phyloP scores from a whole-genome alignment of 2,329 filamentous ascomycete species.

The Albophoma yamanashiensis region DNA sequence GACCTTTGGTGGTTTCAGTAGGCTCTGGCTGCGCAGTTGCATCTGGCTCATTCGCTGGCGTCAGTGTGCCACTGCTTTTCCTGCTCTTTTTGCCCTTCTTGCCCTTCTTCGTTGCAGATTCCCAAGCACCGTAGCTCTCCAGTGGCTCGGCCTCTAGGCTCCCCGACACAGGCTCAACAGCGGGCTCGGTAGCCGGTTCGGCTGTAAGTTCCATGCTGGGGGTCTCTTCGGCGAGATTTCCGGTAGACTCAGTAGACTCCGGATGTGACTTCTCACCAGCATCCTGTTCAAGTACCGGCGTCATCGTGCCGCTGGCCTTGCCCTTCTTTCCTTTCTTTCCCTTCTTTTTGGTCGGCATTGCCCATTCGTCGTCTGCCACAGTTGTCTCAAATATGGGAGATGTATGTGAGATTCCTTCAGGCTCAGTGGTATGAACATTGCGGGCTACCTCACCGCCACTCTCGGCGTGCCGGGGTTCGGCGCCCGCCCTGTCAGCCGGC shows the following conservation, averaged over 20 bases:
- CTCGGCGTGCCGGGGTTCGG: background rate
- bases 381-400: background rate
- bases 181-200: background rate
- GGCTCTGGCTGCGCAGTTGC: background rate
- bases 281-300: background rate
- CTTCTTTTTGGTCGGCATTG: slow-evolving; percentile 15
- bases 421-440: background rate
- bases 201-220: background rate
- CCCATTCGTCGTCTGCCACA: slow-evolving; percentile 8
- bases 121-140: background rate
- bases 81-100: slow-evolving; percentile 24
- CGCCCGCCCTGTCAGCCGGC: background rate
- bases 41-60: background rate
- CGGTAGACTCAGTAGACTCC: background rate
- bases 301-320: slow-evolving; percentile 8
- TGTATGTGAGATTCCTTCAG: background rate
- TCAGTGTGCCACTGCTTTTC: slow-evolving; percentile 4
- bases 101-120: slow-evolving; percentile 16
- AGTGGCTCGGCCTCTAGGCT: background rate
- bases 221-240: background rate
- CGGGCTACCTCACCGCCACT: background rate
- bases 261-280: background rate
- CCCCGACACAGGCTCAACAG: background rate
- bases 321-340: slow-evolving; percentile 26
- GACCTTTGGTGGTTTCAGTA: background rate